Conservation (phyloP, 2,329 filamentous ascomycete genomes). For the Cladophialophora chaetospira region DNA sequence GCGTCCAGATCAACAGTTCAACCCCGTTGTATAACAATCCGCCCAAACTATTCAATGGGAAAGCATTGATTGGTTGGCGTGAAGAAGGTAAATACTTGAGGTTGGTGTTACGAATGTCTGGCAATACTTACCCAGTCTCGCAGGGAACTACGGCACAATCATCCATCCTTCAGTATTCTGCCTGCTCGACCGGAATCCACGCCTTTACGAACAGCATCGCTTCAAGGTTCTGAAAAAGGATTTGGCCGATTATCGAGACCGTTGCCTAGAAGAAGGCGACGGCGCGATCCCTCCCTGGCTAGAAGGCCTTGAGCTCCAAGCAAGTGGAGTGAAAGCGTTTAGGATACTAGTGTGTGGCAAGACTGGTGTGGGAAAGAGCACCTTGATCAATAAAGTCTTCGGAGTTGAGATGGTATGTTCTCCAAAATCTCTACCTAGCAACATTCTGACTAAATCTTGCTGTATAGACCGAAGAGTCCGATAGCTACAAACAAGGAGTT, state of each 20-base stretch:
- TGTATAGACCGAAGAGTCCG: slow-evolving; percentile 31
- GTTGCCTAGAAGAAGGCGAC: slow-evolving; percentile 34
- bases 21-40: slow-evolving; percentile 22
- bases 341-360: slow-evolving; percentile 41
- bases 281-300: slow-evolving; percentile 36
- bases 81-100: slow-evolving; percentile 29
- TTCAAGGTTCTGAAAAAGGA: slow-evolving; percentile 31
- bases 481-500: slow-evolving; percentile 34
- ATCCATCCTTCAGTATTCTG: slow-evolving; percentile 40
- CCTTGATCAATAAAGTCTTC: slow-evolving; percentile 39
- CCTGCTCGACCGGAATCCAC: slow-evolving; percentile 36
- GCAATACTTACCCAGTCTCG: neutral
- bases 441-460: slow-evolving; percentile 11
- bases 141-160: slow-evolving; percentile 35
- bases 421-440: slow-evolving; percentile 31
- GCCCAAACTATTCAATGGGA: slow-evolving; percentile 26
- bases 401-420: slow-evolving; percentile 37
- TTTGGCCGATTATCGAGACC: slow-evolving; percentile 29
- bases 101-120: no score
- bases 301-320: slow-evolving; percentile 30
- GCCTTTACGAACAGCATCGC: slow-evolving; percentile 35
- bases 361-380: slow-evolving; percentile 39
- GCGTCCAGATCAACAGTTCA: slow-evolving; percentile 21
- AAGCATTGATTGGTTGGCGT: slow-evolving; percentile 28
- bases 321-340: slow-evolving; percentile 35